phyloP scores from a whole-genome alignment of 2,329 filamentous ascomycete species.

The Fusarium sp. region DNA sequence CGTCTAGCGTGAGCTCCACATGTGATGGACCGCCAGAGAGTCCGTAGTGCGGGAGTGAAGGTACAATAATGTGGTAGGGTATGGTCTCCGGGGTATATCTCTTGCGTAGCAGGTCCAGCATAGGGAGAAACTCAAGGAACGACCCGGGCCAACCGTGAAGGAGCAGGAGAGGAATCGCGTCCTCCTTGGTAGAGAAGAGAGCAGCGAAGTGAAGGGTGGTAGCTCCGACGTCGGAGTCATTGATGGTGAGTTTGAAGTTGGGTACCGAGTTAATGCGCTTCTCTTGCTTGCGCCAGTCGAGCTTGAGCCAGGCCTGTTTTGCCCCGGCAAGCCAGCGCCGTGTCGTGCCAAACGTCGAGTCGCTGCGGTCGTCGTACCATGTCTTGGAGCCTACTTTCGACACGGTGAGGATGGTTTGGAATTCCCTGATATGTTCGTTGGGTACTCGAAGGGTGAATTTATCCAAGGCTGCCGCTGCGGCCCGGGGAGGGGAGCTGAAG shows the following conservation, averaged over 20 bases:
- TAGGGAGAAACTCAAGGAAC: slow-evolving; percentile 8
- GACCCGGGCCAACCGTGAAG: slow-evolving; percentile 2
- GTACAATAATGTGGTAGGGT: neutral
- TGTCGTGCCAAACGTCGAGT: neutral
- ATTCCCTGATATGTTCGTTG: no score
- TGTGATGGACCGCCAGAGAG: no score
- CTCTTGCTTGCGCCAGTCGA: neutral
- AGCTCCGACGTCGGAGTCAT: neutral
- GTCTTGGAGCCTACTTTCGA: neutral
- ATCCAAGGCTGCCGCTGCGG: no score
- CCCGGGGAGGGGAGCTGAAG: no score
- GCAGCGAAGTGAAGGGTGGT: neutral
- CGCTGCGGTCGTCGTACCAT: neutral
- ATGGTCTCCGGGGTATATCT: neutral
- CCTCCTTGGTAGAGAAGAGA: neutral
- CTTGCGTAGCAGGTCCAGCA: neutral
- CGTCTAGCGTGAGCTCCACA: no score
- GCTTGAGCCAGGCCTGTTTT: neutral
- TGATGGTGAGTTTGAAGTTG: neutral
- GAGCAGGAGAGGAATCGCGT: neutral
- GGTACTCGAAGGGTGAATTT: no score
- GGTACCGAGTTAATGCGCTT: neutral
- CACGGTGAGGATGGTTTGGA: no score
- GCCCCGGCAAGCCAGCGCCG: neutral
- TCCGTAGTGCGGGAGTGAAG: neutral